Evolutionary conservation across 2,329 filamentous ascomycete species (phyloP).

Genomic region (Ophiocordyceps australis): DNA sequence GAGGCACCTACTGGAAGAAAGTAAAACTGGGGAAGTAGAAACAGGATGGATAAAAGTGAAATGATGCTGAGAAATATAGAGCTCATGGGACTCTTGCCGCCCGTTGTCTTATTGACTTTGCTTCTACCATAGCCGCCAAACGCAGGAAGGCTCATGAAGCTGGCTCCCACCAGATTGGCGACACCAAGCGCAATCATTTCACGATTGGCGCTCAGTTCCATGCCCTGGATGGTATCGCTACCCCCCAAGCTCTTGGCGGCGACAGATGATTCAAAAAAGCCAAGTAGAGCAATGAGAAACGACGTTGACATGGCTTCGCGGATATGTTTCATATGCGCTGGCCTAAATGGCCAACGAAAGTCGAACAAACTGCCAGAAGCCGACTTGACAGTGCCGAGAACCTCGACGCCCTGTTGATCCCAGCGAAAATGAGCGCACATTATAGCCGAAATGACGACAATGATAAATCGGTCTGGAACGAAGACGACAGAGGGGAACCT

Average conservation of each 20-base stretch:
- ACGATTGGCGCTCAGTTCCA: conserved; percentile 75
- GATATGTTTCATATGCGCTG: conserved; percentile 61
- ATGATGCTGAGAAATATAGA: conserved; percentile 74
- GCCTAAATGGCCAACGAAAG: conserved; percentile 73
- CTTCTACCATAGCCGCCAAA: conserved; percentile 94
- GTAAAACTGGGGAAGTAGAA: conserved; percentile 80
- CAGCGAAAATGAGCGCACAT: conserved; percentile 62
- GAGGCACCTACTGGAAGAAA: conserved; percentile 79
- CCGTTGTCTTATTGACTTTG: conserved; percentile 86
- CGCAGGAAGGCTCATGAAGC: conserved; percentile 81
- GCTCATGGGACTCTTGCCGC: conserved; percentile 84
- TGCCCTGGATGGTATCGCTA: conserved; percentile 52
- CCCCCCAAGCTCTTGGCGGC: conserved; percentile 79
- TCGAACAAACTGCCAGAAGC: conserved; percentile 53
- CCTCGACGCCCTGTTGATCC: conserved; percentile 62
- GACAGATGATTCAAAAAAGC: conserved; percentile 97
- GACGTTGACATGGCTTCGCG: conserved; percentile 77
- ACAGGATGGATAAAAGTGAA: conserved; percentile 63
- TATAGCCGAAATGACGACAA: conserved; percentile 72
- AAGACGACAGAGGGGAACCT: conserved; percentile 69
- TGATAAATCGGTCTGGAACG: conserved; percentile 76
- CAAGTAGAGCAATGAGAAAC: conserved; percentile 82
- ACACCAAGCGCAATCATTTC: conserved; percentile 84
- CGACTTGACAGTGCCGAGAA: conserved; percentile 68
- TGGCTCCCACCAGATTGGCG: conserved; percentile 78